Percentiles rank a stretch among this genome's conserved stretches.
phyloP scores from a whole-genome alignment of 202 grass and related monocot genomes.

The Musa balbisiana region DNA sequence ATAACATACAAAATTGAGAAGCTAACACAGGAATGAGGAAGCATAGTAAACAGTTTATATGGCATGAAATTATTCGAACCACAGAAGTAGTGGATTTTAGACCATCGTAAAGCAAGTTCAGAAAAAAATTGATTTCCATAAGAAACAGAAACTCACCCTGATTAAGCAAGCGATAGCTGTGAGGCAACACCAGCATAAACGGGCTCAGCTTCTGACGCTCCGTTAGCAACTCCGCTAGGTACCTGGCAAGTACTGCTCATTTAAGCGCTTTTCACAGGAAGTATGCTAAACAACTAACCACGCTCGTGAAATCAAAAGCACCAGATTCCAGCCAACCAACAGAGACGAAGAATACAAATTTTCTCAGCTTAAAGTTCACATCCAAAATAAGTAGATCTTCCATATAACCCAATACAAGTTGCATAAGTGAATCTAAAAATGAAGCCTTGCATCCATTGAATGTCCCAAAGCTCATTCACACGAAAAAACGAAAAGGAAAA shows the following conservation, averaged over 20 bases:
- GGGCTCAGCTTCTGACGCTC: conserved; percentile 26
- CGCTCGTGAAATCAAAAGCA: neutral
- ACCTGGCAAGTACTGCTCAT: conserved; percentile 7
- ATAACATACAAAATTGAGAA: neutral
- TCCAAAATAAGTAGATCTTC: neutral
- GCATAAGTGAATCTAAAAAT: neutral
- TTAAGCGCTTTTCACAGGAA: neutral
- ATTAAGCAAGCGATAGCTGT: conserved; percentile 25
- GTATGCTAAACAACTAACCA: neutral
- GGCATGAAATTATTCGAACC: neutral
- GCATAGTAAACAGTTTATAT: neutral
- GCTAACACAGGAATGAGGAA: neutral
- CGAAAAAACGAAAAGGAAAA: neutral
- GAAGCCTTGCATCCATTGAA: neutral
- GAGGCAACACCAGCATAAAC: conserved; percentile 24
- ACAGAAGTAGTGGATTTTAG: neutral
- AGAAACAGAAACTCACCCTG: conserved; percentile 6
- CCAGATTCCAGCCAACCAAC: neutral
- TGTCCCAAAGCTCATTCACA: neutral
- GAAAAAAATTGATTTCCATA: neutral
- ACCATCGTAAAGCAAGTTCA: neutral
- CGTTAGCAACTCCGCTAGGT: conserved; percentile 18
- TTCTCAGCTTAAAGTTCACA: neutral
- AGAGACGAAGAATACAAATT: neutral
- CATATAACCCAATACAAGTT: neutral